Conservation (phyloP, 208 protist genomes). For the Wallacemonas collosoma region DNA sequence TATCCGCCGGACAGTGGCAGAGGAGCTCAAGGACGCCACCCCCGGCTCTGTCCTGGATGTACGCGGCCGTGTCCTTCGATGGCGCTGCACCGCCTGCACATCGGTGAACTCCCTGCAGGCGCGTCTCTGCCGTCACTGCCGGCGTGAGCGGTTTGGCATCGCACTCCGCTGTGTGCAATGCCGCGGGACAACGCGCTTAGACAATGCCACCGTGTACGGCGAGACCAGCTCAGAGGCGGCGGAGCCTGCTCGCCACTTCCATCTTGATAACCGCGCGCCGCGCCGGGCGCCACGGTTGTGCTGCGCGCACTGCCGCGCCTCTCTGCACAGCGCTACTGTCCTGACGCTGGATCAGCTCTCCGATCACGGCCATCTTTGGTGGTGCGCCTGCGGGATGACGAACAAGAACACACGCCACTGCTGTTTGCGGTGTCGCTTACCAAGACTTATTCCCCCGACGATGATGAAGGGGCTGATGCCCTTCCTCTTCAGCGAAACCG, state of each 20-base stretch:
- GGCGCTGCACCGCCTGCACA: slow-evolving; percentile 58
- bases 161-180: slow-evolving; percentile 50
- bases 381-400: slow-evolving; percentile 64
- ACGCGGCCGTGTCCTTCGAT: slow-evolving; percentile 57
- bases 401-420: slow-evolving; percentile 31
- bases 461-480: slow-evolving; percentile 34
- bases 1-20: slow-evolving; percentile 25
- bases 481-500: neutral
- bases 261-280: slow-evolving; percentile 50
- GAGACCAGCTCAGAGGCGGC: slow-evolving; percentile 14
- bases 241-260: slow-evolving; percentile 33
- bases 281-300: slow-evolving; percentile 31
- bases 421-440: slow-evolving; percentile 71
- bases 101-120: slow-evolving; percentile 75
- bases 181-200: slow-evolving; percentile 23
- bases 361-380: slow-evolving; percentile 39
- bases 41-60: slow-evolving; percentile 60
- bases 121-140: slow-evolving; percentile 51
- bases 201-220: slow-evolving; percentile 56
- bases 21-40: slow-evolving; percentile 35
- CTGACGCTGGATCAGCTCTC: slow-evolving; percentile 4
- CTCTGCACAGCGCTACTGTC: slow-evolving; percentile 57
- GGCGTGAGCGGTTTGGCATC: slow-evolving; percentile 51
- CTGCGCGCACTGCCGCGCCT: slow-evolving; percentile 41
- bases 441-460: slow-evolving; percentile 30